Evolutionary conservation across 805 yeast genomes (phyloP).

Genomic region (Candida krabiensis): DNA sequence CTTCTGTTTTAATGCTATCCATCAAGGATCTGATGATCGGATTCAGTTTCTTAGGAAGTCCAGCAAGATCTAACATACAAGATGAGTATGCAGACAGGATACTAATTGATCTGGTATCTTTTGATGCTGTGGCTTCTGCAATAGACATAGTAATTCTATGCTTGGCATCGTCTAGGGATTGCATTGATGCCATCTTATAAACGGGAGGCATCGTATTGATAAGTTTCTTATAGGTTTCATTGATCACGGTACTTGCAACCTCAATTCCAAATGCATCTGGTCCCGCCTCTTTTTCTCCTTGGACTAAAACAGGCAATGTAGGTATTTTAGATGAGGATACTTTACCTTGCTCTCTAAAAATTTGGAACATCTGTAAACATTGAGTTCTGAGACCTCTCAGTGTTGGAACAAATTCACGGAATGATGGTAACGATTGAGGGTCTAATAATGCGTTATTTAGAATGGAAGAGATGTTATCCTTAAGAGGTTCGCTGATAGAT

Average conservation of each 20-base stretch:
- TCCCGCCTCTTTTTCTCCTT: conserved; percentile 93
- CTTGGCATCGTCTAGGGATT: conserved; percentile 76
- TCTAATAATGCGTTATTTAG: conserved; percentile 40
- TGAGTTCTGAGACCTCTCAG: conserved; percentile 83
- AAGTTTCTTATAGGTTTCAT: conserved; percentile 65
- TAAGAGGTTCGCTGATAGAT: conserved; percentile 9
- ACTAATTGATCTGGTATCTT: conserved; percentile 50
- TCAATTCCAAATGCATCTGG: conserved; percentile 86
- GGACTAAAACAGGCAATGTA: conserved; percentile 82
- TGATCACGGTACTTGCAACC: conserved; percentile 68
- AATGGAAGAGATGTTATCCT: conserved; percentile 11
- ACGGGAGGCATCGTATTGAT: conserved; percentile 63
- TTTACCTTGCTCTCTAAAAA: conserved; percentile 76
- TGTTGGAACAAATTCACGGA: conserved; percentile 84
- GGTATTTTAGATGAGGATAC: conserved; percentile 72
- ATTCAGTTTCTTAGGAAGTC: conserved; percentile 83
- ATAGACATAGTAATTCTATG: conserved; percentile 66
- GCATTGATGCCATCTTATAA: conserved; percentile 66
- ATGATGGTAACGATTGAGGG: conserved; percentile 51
- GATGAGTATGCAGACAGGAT: conserved; percentile 78
- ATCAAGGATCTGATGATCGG: conserved; percentile 86
- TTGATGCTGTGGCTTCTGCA: conserved; percentile 60
- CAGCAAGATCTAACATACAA: conserved; percentile 60
- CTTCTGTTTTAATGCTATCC: conserved; percentile 88
- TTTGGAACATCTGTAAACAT: conserved; percentile 76